phyloP scores from a whole-genome alignment of 805 yeast species.

The Metschnikowia chrysomelidarum region DNA sequence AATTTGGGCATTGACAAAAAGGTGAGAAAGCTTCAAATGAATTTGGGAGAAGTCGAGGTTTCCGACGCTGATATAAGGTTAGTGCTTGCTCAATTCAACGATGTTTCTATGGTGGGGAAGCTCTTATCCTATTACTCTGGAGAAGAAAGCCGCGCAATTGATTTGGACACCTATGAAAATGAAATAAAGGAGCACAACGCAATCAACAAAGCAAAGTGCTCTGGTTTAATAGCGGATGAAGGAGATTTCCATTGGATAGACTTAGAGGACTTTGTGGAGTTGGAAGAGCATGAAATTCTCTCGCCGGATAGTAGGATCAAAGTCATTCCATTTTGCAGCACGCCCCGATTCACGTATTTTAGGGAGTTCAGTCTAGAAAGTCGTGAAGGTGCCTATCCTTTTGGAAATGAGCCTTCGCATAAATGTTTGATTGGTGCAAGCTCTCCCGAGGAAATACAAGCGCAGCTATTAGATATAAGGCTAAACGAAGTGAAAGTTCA shows the following conservation, averaged over 20 bases:
- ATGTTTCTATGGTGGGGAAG: constrained; percentile 39
- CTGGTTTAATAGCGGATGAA: constrained; percentile 18
- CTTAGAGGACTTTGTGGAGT: constrained; percentile 69
- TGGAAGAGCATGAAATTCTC: constrained; percentile 49
- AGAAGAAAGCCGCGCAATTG: constrained; percentile 9
- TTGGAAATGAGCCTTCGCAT: constrained; percentile 64
- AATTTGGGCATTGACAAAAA: constrained; percentile 35
- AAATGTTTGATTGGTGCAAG: constrained; percentile 55
- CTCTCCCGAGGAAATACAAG: constrained; percentile 57
- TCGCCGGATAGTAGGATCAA: constrained; percentile 43
- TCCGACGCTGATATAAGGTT: constrained; percentile 67
- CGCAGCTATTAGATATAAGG: constrained; percentile 35
- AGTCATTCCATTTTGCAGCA: constrained; percentile 45
- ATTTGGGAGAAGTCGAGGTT: constrained; percentile 68
- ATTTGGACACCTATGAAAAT: constrained; percentile 13
- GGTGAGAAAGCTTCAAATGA: constrained; percentile 54
- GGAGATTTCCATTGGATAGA: constrained; percentile 62
- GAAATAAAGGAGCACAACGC: constrained; percentile 7
- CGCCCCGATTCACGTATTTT: constrained; percentile 62
- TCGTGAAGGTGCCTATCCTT: constrained; percentile 48
- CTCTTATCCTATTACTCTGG: constrained; percentile 18
- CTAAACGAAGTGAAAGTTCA: constrained; percentile 15
- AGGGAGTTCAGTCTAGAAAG: constrained; percentile 48
- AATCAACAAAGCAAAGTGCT: constrained; percentile 2
- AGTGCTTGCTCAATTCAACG: constrained; percentile 61